These are phyloP conservation scores for Perilla frutescens DNA, from an alignment of 257 asterid genomes.

Conservation along the genomic window DNA sequence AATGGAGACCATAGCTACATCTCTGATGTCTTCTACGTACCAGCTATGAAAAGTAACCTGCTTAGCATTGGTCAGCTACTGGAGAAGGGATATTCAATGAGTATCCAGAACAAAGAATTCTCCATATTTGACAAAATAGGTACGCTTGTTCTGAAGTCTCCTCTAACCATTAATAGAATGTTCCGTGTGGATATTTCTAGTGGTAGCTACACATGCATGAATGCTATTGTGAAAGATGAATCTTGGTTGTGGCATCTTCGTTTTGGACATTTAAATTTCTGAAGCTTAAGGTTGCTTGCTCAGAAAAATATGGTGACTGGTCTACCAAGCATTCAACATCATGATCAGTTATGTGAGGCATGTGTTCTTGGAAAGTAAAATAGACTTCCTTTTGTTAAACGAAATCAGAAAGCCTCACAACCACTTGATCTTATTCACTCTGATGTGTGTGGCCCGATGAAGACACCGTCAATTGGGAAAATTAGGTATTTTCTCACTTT, in stretches of 20 bases:
- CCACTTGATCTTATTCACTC: too few species aligned
- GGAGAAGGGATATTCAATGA: constrained; percentile 24
- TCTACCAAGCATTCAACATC: background rate
- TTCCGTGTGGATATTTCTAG: too few species aligned
- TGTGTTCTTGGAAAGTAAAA: constrained; percentile 10
- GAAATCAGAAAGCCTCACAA: background rate
- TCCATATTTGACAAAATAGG: constrained; percentile 5
- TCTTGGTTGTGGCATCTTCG: too few species aligned
- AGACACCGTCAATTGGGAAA: background rate
- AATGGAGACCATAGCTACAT: constrained; percentile 30
- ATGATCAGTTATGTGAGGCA: constrained; percentile 23
- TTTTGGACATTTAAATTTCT: background rate
- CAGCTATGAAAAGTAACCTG: constrained; percentile 29
- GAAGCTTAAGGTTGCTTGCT: background rate
- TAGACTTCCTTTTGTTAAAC: background rate
- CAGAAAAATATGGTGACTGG: constrained; percentile 25
- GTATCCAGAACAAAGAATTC: background rate
- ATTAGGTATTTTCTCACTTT: constrained; percentile 16
- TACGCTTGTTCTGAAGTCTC: background rate
- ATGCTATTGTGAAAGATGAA: too few species aligned
- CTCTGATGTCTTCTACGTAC: constrained; percentile 26
- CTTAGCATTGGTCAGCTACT: constrained; percentile 12
- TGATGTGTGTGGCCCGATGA: background rate
- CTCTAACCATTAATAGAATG: too few species aligned
- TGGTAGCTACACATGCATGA: too few species aligned